Evolutionary conservation across 345 rosid genomes (phyloP), one percentile per base, ranked within the genome.

Genomic region (Cardamine chenopodiifolia): DNA sequence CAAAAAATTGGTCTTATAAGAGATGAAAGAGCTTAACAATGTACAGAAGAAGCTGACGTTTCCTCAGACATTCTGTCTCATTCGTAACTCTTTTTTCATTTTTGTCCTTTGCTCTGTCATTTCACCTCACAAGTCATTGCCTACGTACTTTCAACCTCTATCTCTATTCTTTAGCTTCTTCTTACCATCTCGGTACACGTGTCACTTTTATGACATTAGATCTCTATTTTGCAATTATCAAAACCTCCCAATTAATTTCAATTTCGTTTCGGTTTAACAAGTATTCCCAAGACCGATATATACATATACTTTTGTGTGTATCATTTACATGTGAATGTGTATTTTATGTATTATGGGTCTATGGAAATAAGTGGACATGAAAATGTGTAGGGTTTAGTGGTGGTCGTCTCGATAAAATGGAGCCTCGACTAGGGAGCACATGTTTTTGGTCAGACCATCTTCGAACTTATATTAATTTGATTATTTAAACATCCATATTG

Each of bases 1-100:
- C 52, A n/a, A 39, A 26, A 18, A 1, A 13, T 2, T 39, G 44
- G 18, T 4, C 17, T 14, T 7, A 37, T 11, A 12, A 19, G 44
- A 62, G 19, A 47, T 29, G 26, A 48, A 71, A 50, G 12, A 37
- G 44, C 34, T 42, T 19, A 29, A 71, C 55, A 40, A 63, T 8
- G 57, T 15, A 45, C 49, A 45, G 50, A 64, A 12, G 64, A 72
- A 28, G 50, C 26, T 50, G 68, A 74, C 52, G 66, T 74, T 45
- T 32, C 78, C 72, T 66, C 50, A 74, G 66, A 62, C 54, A 63
- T 56, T 65, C 52, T 74, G 78, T 66, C 72, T 74, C 66, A 72
- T 31, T 62, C 55, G 77, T 54, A 72, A 42, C 47, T 72, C 57
- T 31, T 6, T 50, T 14, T 62, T n/a, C 4, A 1, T 7, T 29